A percentile compares a stretch with the other conserved stretches of the same genome.
These are phyloP conservation scores for Tolypocladium paradoxum DNA, from an alignment of 2,329 filamentous ascomycete genomes.

Conservation along the genomic window DNA sequence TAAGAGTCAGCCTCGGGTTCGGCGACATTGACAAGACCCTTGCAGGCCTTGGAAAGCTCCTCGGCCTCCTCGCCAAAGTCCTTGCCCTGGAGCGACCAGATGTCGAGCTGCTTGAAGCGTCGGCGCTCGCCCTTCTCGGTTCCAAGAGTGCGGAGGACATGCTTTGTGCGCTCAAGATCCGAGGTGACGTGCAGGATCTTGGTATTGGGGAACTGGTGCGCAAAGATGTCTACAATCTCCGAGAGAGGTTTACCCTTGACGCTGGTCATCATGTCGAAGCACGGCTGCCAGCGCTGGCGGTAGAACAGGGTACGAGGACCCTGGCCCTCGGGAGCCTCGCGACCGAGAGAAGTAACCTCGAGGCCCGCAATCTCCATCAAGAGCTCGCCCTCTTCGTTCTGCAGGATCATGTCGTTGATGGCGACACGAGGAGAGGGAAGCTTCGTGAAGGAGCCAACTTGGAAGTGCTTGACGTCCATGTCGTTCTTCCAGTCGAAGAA, in stretches of 20 bases:
- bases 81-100: slow-evolving; percentile 8
- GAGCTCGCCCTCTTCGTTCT: slow-evolving; percentile 8
- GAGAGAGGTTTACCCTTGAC: slow-evolving; percentile 6
- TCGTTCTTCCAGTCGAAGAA: slow-evolving; percentile 10
- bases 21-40: slow-evolving; percentile 5
- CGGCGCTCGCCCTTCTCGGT: slow-evolving; percentile 8
- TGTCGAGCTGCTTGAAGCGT: slow-evolving; percentile 9
- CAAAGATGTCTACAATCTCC: slow-evolving; percentile 11
- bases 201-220: slow-evolving; percentile 13
- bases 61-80: slow-evolving; percentile 5
- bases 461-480: slow-evolving; percentile 6
- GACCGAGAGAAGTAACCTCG: slow-evolving; percentile 12
- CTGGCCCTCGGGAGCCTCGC: slow-evolving; percentile 8
- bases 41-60: slow-evolving; percentile 1
- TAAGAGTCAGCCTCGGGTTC: slow-evolving; percentile 8
- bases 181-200: slow-evolving; percentile 12
- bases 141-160: slow-evolving; percentile 7
- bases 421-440: slow-evolving; percentile 13
- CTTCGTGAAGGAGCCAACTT: slow-evolving; percentile 12
- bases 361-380: slow-evolving; percentile 13
- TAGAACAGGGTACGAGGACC: slow-evolving; percentile 12
- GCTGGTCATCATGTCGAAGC: slow-evolving; percentile 10
- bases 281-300: slow-evolving; percentile 12
- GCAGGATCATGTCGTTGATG: slow-evolving; percentile 13
- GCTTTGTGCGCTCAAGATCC: slow-evolving; percentile 6